Evolutionary conservation across 441 rosid genomes (phyloP).

Genomic region (Bruguiera hainesii): DNA sequence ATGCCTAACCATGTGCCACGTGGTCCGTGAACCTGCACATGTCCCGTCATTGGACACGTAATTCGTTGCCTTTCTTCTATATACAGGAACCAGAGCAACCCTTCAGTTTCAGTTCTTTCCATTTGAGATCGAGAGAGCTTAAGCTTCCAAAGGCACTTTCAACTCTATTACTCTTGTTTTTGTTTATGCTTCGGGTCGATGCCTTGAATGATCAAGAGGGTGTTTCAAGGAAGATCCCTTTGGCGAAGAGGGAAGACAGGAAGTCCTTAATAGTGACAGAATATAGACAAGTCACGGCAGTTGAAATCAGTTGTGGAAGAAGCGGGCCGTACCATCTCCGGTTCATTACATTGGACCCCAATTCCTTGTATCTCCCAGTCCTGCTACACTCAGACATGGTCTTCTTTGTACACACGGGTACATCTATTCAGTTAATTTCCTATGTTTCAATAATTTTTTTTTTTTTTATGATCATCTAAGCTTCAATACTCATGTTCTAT

Average conservation of each 20-base stretch:
- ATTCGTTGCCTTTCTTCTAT: slow-evolving; percentile 19
- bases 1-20: slow-evolving; percentile 28
- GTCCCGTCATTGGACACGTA: slow-evolving; percentile 32
- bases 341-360: slow-evolving; percentile 72
- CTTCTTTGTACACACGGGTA: slow-evolving; percentile 67
- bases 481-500: not conserved
- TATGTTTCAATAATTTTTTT: not conserved
- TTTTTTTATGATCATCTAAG: not conserved
- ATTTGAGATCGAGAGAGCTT: not conserved
- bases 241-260: slow-evolving; percentile 53
- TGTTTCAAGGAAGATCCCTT: slow-evolving; percentile 20
- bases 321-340: slow-evolving; percentile 52
- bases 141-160: slow-evolving; percentile 16
- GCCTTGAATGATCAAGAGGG: slow-evolving; percentile 7
- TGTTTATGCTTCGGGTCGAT: slow-evolving; percentile 19
- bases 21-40: slow-evolving; percentile 34
- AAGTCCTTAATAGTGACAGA: slow-evolving; percentile 38
- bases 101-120: not conserved
- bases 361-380: slow-evolving; percentile 70
- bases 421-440: not conserved
- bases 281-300: slow-evolving; percentile 54
- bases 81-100: not conserved
- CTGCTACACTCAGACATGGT: slow-evolving; percentile 80
- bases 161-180: slow-evolving; percentile 9
- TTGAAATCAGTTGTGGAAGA: slow-evolving; percentile 37